Conservation (phyloP, 768 basidiomycete genomes). For the Lyophyllum shimeji region DNA sequence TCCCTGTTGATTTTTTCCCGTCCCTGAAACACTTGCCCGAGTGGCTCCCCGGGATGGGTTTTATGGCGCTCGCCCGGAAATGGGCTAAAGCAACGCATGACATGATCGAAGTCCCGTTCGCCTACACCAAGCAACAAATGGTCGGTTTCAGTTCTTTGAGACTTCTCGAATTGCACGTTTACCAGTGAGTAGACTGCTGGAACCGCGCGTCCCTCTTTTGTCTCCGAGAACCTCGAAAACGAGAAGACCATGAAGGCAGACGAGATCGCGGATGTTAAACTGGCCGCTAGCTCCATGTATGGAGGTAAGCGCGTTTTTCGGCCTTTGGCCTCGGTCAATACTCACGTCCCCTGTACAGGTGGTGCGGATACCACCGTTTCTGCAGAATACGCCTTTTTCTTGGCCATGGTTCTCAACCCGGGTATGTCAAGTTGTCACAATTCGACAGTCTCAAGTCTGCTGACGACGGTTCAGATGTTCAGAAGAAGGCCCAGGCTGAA, state of each 20-base stretch:
- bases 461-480: constrained; percentile 32
- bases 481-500: constrained; percentile 52
- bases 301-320: constrained; percentile 30
- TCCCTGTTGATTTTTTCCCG: constrained; percentile 43
- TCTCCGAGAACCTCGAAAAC: constrained; percentile 40
- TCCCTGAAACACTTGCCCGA: constrained; percentile 47
- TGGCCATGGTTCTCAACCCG: neutral
- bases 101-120: constrained; percentile 44
- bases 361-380: constrained; percentile 1
- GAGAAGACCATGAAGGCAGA: constrained; percentile 29
- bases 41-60: constrained; percentile 57
- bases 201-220: constrained; percentile 41
- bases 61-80: constrained; percentile 42
- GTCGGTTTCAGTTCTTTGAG: constrained; percentile 26
- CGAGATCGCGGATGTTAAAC: constrained; percentile 38
- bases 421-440: neutral
- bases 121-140: constrained; percentile 45
- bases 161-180: neutral
- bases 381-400: neutral
- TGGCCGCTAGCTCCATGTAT: constrained; percentile 45
- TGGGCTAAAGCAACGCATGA: constrained; percentile 38
- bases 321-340: no score
- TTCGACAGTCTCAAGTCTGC: neutral
- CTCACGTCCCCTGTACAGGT: neutral
- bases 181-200: constrained; percentile 34